Conservation (phyloP, 805 yeast genomes). For the Metschnikowia cubensis region DNA sequence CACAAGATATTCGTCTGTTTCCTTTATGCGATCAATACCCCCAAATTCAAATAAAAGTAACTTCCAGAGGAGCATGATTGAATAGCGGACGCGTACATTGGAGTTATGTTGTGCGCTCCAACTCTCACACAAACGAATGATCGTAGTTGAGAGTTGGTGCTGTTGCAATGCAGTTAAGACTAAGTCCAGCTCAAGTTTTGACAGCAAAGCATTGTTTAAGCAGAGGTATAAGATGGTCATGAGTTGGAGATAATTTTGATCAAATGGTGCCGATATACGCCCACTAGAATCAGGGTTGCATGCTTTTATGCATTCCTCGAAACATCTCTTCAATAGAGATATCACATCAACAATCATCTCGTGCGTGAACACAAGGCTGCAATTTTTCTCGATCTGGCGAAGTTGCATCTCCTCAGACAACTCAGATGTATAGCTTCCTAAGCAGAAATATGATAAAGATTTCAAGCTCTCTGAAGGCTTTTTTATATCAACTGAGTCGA, state of each 20-base stretch:
- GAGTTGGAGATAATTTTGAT: conserved; percentile 23
- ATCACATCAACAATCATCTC: conserved; percentile 8
- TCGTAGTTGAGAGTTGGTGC: conserved; percentile 37
- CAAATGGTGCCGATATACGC: not conserved
- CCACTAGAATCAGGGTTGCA: not conserved
- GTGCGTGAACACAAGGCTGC: conserved; percentile 21
- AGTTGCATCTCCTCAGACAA: conserved; percentile 10
- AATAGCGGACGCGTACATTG: conserved; percentile 49
- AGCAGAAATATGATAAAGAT: conserved; percentile 9
- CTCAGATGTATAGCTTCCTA: conserved; percentile 11
- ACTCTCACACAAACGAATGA: conserved; percentile 52
- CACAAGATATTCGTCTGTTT: conserved; percentile 46
- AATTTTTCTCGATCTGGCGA: conserved; percentile 7
- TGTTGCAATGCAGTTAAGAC: conserved; percentile 20
- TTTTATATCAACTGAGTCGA: not conserved
- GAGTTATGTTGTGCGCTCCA: conserved; percentile 57
- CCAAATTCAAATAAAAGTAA: conserved; percentile 63
- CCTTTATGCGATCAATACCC: conserved; percentile 33
- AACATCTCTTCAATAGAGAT: conserved; percentile 9
- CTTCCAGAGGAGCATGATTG: conserved; percentile 52
- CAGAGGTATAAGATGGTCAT: conserved; percentile 36
- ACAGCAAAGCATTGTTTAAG: conserved; percentile 23
- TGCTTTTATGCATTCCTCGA: conserved; percentile 3
- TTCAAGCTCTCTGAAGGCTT: conserved; percentile 1
- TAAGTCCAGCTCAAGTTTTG: not conserved